Conservation (phyloP, 108 stramenopile genomes). For the Pseudonitzschia multiseries region DNA sequence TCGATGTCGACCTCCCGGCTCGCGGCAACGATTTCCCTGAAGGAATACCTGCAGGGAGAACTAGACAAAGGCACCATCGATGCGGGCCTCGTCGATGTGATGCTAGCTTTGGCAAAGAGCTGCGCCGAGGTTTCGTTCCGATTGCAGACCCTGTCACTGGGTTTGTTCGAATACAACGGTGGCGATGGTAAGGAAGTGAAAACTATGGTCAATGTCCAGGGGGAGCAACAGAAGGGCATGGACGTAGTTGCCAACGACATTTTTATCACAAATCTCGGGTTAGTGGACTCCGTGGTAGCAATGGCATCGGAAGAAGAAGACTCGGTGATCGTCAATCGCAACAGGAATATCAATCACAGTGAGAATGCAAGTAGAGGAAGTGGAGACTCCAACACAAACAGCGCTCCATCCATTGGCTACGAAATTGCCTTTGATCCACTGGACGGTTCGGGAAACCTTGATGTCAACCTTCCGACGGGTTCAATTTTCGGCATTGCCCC, state of each 20-base stretch:
- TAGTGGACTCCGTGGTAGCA: conserved; percentile 40
- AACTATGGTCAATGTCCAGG: conserved; percentile 21
- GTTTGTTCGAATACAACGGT: neutral
- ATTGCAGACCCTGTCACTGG: neutral
- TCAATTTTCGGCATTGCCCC: conserved; percentile 53
- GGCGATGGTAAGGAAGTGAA: neutral
- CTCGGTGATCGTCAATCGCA: conserved; percentile 39
- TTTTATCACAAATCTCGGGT: conserved; percentile 42
- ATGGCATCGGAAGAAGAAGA: conserved; percentile 75
- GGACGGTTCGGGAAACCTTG: conserved; percentile 74
- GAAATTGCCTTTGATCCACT: conserved; percentile 76
- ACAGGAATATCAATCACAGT: neutral
- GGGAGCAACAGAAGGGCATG: conserved; percentile 54
- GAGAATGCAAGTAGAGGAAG: neutral
- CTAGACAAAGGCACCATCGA: conserved; percentile 1
- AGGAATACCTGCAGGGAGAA: neutral
- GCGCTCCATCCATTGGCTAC: conserved; percentile 19
- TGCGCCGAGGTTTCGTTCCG: conserved; percentile 22
- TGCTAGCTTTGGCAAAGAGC: neutral
- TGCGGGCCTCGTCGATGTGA: neutral
- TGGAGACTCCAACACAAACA: no score
- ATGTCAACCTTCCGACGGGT: conserved; percentile 72
- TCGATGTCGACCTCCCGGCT: neutral
- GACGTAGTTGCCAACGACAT: conserved; percentile 70
- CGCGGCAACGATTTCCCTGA: neutral